Base-by-base conservation (phyloP, 257 asterid genomes). In the Solanum megistacrolobum region DNA sequence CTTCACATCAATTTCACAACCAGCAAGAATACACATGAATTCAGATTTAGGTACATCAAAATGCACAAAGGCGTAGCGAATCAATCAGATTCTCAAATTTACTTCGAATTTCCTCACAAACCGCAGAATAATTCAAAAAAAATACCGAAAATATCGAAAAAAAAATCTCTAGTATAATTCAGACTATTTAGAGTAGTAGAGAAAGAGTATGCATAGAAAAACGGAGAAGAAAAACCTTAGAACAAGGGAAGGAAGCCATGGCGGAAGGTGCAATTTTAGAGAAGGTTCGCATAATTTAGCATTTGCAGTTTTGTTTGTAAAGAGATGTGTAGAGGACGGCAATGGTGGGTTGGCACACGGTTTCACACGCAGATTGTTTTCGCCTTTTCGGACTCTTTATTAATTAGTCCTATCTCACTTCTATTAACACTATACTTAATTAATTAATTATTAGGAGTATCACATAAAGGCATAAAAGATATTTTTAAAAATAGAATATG, bases 201-300 rank as follows among this genome's bases (percentile, higher is more conserved):
- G 39, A 36, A 76, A 36, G 35, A n/a, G 3, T n/a, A 72, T 3
- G 41, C 27, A 36, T 35, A 29, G 16, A 14, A 6, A 55, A n/a
- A 55, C 1, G 1, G 1, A 14, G 68, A 4, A 71, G 18, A 65
- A 36, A 55, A 81, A 88, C 89, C 89, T 86, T 83, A 83, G 89
- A 88, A 83, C 89, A 73, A 88, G 87, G 75, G 89, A 88, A 75
- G 83, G 89, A 88, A 18, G 85, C 89, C 89, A 88, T 88, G 87
- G 85, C 87, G 23, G 87, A 88, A 12, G 89, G 87, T 16, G 84
- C 83, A 46, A 73, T 35, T 83, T 74, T 71, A 84, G 78, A 52
- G n/a, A 83, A 69, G 46, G 69, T 72, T 52, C 73, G 88, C 88
- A 86, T 85, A 48, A 29, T 85, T 85, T 84, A 3, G 86, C 79